Base-by-base conservation (phyloP, 2,329 filamentous ascomycete species). In the Colletotrichum tropicicola region DNA sequence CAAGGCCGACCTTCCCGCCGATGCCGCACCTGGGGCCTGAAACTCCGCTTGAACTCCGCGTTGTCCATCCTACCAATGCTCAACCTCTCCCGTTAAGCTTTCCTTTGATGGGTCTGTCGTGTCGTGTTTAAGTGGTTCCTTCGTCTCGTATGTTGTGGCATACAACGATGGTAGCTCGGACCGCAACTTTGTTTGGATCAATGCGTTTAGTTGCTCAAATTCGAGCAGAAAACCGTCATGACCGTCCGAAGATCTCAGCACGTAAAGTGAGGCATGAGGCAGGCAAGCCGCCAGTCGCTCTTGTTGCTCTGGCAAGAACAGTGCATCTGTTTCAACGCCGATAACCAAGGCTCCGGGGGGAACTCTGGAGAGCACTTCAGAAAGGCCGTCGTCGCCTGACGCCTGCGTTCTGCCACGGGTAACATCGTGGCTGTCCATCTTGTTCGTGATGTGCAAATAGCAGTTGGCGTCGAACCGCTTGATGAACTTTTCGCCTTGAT, bases 61-160 rank as follows among this genome's bases (percentile, higher is more conserved):
- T n/a, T 15, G 19, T 7, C 13, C 37, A 28, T 98, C 94, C n/a
- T 5, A 90, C 90, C 70, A 96, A 92, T 49, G 13, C 6, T 65
- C 61, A 15, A 65, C 43, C 25, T 62, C 62, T 4, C 62, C 62
- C 15, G 49, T 45, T 43, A 62, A 41, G 23, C 44, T 56, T n/a
- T 17, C 32, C 21, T 6, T 21, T 5, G 9, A 19, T n/a, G 37
- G 9, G 2, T 54, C 41, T 12, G 15, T 25, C 7, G 9, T 8
- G 3, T 2, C 21, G 10, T 6, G 15, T 1, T 25, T n/a, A 5
- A 4, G 6, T 2, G 23, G 21, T 6, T 47, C 39, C n/a, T 21
- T 39, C 4, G 25, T 6, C 23, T 41, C 30, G n/a, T 27, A 6
- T 9, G 8, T 23, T 15, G 27, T 27, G 6, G 19, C 39, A 12